Conservation (phyloP, 768 basidiomycete species). For the Suillus hirtellus region DNA sequence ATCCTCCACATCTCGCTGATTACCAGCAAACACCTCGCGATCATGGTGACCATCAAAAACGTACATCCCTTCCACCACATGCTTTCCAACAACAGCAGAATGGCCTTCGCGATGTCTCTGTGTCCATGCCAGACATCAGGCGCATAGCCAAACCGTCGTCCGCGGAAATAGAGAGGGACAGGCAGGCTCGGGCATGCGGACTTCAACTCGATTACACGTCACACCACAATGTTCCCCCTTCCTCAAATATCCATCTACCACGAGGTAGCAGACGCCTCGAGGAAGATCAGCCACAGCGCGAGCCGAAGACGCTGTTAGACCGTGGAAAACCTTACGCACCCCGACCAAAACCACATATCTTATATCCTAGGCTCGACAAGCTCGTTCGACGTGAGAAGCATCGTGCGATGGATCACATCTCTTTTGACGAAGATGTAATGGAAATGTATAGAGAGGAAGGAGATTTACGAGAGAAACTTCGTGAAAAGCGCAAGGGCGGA, state of each 20-base stretch:
- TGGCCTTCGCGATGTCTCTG: slow-evolving; percentile 17
- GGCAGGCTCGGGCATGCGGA: slow-evolving; percentile 29
- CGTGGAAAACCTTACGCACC: slow-evolving; percentile 19
- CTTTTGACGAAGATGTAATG: slow-evolving; percentile 23
- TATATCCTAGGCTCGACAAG: slow-evolving; percentile 29
- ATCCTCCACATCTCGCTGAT: slow-evolving; percentile 15
- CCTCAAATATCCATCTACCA: background rate
- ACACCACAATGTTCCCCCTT: slow-evolving; percentile 3
- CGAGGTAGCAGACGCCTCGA: slow-evolving; percentile 1
- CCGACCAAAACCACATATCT: slow-evolving; percentile 19
- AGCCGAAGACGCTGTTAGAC: slow-evolving; percentile 6
- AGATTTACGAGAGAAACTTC: slow-evolving; percentile 27
- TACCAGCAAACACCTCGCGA: slow-evolving; percentile 17
- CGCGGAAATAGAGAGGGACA: slow-evolving; percentile 30
- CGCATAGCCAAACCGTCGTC: slow-evolving; percentile 23
- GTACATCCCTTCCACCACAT: slow-evolving; percentile 19
- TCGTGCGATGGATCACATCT: slow-evolving; percentile 31
- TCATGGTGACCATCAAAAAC: slow-evolving; percentile 14
- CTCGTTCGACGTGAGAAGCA: slow-evolving; percentile 22
- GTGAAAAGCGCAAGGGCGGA: slow-evolving; percentile 19
- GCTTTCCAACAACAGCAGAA: slow-evolving; percentile 14
- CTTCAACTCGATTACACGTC: slow-evolving; percentile 9
- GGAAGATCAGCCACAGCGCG: slow-evolving; percentile 6
- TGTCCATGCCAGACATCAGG: slow-evolving; percentile 22
- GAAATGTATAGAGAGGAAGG: slow-evolving; percentile 19